phyloP scores from a whole-genome alignment of 2,329 filamentous ascomycete species.

The Paecilomyces sp. region DNA sequence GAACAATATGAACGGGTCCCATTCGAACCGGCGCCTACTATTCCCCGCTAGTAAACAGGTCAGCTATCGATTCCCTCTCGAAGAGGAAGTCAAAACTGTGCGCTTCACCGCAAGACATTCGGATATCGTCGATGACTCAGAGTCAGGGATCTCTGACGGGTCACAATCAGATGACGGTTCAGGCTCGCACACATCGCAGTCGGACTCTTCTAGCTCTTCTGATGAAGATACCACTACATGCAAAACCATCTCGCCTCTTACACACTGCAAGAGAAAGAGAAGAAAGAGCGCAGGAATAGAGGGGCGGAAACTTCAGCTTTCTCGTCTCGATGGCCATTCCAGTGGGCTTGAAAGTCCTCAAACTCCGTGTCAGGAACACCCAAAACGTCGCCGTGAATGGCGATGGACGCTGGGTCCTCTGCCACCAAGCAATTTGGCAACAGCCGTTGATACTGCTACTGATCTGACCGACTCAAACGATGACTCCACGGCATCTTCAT shows the following conservation, averaged over 20 bases:
- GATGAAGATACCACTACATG: constrained; percentile 19
- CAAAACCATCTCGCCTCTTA: constrained; percentile 4
- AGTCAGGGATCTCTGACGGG: constrained; percentile 6
- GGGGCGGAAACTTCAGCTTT: constrained; percentile 29
- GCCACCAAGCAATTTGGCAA: constrained; percentile 5
- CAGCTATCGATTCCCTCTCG: constrained; percentile 48
- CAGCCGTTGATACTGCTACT: not conserved
- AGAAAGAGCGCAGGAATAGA: constrained; percentile 23
- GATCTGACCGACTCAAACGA: not conserved
- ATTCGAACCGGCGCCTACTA: constrained; percentile 29
- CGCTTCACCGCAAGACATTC: constrained; percentile 50
- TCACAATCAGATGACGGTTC: constrained; percentile 16
- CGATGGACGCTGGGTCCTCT: constrained; percentile 50
- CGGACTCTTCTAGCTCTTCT: constrained; percentile 18
- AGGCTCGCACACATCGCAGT: constrained; percentile 16
- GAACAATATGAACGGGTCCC: constrained; percentile 12
- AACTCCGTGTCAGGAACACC: constrained; percentile 47
- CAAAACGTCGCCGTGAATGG: constrained; percentile 50
- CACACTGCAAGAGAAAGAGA: constrained; percentile 28
- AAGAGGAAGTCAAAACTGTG: constrained; percentile 53
- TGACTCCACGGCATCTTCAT: not conserved
- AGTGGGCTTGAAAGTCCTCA: constrained; percentile 39
- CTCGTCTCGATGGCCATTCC: constrained; percentile 34
- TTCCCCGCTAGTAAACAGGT: constrained; percentile 54
- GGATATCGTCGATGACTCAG: constrained; percentile 38